Conservation (phyloP, 2,329 filamentous ascomycete genomes). For the Ascochyta fabae region DNA sequence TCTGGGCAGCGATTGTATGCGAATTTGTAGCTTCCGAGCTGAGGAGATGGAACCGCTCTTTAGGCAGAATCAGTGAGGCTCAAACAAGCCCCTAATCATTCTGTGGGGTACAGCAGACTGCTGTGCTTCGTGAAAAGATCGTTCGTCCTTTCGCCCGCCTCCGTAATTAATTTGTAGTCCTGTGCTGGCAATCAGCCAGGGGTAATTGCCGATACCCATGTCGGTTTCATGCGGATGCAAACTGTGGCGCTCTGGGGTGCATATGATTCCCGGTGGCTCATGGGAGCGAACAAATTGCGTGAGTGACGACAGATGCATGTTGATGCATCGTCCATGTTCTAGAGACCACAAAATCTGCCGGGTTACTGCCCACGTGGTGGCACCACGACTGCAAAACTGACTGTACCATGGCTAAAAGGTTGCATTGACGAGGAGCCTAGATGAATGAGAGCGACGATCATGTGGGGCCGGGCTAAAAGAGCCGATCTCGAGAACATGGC, state of each 20-base stretch:
- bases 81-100: constrained; percentile 25
- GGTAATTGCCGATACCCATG: constrained; percentile 32
- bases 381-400: constrained; percentile 16
- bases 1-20: constrained; percentile 29
- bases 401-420: constrained; percentile 32
- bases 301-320: background rate
- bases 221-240: constrained; percentile 26
- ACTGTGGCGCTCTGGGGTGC: constrained; percentile 43
- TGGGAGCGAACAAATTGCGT: constrained; percentile 31
- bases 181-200: constrained; percentile 35
- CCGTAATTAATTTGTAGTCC: constrained; percentile 38
- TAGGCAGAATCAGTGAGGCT: constrained; percentile 41
- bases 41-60: constrained; percentile 23
- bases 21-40: constrained; percentile 6
- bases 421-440: constrained; percentile 11
- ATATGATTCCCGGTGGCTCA: constrained; percentile 29
- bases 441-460: constrained; percentile 8
- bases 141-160: constrained; percentile 44
- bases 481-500: constrained; percentile 1
- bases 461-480: constrained; percentile 21
- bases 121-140: constrained; percentile 20
- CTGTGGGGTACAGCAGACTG: constrained; percentile 33
- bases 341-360: constrained; percentile 8
- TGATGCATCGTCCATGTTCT: background rate
- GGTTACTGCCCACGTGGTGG: constrained; percentile 6